Evolutionary conservation across 805 yeast genomes (phyloP).

Genomic region (Ogataea degrootiae): DNA sequence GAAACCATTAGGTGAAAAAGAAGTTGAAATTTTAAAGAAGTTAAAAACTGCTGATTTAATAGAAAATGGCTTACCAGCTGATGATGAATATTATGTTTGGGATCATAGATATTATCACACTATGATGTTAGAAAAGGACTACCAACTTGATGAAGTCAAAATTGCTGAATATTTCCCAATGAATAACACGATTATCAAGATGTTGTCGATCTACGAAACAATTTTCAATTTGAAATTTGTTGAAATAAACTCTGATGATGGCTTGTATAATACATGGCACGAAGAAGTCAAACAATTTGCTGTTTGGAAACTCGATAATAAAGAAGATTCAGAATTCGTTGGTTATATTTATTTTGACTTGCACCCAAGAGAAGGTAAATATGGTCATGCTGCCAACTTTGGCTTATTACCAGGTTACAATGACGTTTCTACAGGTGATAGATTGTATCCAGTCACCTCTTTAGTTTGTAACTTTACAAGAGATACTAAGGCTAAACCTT

Average conservation of each 20-base stretch:
- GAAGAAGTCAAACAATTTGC: constrained; percentile 70
- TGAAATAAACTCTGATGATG: constrained; percentile 36
- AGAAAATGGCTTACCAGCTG: constrained; percentile 37
- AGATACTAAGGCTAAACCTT: constrained; percentile 64
- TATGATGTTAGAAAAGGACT: constrained; percentile 59
- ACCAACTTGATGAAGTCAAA: constrained; percentile 64
- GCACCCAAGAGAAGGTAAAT: constrained; percentile 83
- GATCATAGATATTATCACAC: constrained; percentile 67
- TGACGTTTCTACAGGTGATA: constrained; percentile 39
- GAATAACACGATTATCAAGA: constrained; percentile 57
- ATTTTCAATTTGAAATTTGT: constrained; percentile 67
- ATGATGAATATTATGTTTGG: constrained; percentile 57
- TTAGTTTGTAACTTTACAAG: constrained; percentile 82
- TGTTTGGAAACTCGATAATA: constrained; percentile 59
- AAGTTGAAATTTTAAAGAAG: constrained; percentile 40
- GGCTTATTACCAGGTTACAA: constrained; percentile 57
- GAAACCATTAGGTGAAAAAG: constrained; percentile 54
- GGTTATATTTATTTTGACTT: constrained; percentile 80
- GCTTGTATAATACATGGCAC: constrained; percentile 58
- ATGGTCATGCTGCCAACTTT: constrained; percentile 86
- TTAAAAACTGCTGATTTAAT: constrained; percentile 52
- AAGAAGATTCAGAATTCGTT: constrained; percentile 49
- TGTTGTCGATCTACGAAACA: constrained; percentile 67
- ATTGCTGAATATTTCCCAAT: constrained; percentile 78
- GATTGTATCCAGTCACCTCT: constrained; percentile 66